Conservation (phyloP, 176 grass and related monocot genomes). For the Eragrostis curvula region DNA sequence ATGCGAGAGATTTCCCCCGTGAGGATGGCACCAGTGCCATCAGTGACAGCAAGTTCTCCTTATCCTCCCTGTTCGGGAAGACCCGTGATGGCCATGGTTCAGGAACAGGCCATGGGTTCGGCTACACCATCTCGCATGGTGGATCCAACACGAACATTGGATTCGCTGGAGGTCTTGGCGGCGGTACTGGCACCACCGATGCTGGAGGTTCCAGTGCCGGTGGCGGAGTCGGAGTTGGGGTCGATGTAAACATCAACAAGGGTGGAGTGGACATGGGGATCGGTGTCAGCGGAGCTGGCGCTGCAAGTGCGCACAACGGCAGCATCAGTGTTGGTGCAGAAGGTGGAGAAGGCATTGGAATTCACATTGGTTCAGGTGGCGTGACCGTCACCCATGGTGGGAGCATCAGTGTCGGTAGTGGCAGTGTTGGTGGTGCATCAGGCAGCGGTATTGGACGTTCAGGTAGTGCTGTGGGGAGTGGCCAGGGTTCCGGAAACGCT, state of each 20-base stretch:
- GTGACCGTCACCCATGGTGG: slow-evolving; percentile 50
- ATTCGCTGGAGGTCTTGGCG: slow-evolving; percentile 50
- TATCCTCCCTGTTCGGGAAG: neutral
- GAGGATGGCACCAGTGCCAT: neutral
- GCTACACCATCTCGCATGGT: slow-evolving; percentile 44
- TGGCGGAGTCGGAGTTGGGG: slow-evolving; percentile 54
- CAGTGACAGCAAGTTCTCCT: slow-evolving; percentile 32
- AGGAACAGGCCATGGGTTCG: slow-evolving; percentile 49
- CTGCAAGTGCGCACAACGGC: slow-evolving; percentile 38
- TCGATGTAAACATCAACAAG: slow-evolving; percentile 50
- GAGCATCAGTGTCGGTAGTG: neutral
- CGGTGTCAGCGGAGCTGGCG: slow-evolving; percentile 50
- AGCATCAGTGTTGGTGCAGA: slow-evolving; percentile 34
- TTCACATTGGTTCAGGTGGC: slow-evolving; percentile 57
- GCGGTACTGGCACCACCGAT: slow-evolving; percentile 38
- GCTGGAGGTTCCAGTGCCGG: slow-evolving; percentile 47
- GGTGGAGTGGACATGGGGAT: slow-evolving; percentile 54
- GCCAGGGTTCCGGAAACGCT: slow-evolving; percentile 54
- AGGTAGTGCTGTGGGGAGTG: slow-evolving; percentile 41
- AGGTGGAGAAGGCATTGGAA: slow-evolving; percentile 50
- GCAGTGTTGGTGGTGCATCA: slow-evolving; percentile 20
- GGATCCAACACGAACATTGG: slow-evolving; percentile 40
- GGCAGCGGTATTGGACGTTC: slow-evolving; percentile 57
- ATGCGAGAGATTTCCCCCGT: slow-evolving; percentile 33
- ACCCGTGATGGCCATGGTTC: slow-evolving; percentile 32